Percentiles rank a stretch among this genome's conserved stretches.
Evolutionary conservation across 371 early-diverging fungal genomes (phyloP).

Genomic region (Mortierella sp.): DNA sequence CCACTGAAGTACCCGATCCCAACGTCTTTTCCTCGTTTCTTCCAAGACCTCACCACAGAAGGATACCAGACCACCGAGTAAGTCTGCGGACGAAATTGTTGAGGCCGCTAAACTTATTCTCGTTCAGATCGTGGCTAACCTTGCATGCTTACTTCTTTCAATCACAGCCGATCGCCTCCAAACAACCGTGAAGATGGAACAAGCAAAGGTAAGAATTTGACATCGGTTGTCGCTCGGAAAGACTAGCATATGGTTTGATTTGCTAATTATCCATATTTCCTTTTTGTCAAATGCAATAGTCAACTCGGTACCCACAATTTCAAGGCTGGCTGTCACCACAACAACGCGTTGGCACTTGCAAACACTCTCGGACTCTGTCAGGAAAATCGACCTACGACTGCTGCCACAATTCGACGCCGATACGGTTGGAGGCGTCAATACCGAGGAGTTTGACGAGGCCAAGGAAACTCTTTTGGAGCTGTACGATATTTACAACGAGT

Average conservation of each 20-base stretch:
- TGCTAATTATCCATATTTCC: neutral
- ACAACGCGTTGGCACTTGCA: conserved; percentile 58
- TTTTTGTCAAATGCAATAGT: conserved; percentile 3
- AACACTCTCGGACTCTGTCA: conserved; percentile 51
- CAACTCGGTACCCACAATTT: conserved; percentile 57
- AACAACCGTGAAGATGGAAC: conserved; percentile 47
- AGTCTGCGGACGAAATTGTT: neutral
- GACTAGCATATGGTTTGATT: too few species aligned
- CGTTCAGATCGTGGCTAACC: neutral
- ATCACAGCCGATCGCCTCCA: conserved; percentile 18
- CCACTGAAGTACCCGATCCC: conserved; percentile 47
- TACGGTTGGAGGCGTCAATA: conserved; percentile 55
- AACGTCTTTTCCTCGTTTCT: conserved; percentile 52
- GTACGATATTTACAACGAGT: conserved; percentile 63
- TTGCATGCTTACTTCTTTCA: neutral
- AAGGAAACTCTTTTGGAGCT: conserved; percentile 65
- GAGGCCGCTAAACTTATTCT: too few species aligned
- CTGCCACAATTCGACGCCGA: conserved; percentile 64
- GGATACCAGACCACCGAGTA: conserved; percentile 37
- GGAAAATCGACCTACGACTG: conserved; percentile 57
- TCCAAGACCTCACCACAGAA: conserved; percentile 39
- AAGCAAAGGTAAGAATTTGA: conserved; percentile 35
- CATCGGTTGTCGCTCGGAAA: neutral
- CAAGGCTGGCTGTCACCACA: conserved; percentile 61
- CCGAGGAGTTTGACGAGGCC: conserved; percentile 63